Conservation (phyloP, 129 eudicot species). For the Escallonia herrerae region DNA sequence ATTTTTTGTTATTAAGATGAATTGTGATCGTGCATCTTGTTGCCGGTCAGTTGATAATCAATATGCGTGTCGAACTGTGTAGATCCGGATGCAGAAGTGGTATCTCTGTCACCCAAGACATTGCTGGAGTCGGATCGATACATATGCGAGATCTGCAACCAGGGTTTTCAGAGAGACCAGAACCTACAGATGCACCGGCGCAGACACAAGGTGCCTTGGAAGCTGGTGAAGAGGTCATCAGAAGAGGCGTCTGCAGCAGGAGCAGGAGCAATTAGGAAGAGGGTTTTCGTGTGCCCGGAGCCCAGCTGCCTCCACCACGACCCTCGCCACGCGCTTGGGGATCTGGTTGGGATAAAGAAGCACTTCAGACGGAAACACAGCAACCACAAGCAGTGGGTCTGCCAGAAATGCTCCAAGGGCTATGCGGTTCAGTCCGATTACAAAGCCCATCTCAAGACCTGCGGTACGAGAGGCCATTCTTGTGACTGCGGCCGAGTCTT, state of each 20-base stretch:
- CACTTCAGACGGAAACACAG: constrained; percentile 69
- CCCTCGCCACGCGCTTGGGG: constrained; percentile 75
- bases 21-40: not conserved
- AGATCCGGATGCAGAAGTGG: constrained; percentile 95
- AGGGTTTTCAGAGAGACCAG: constrained; percentile 74
- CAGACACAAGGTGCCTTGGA: constrained; percentile 85
- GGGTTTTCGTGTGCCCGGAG: constrained; percentile 80
- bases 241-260: constrained; percentile 24
- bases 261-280: constrained; percentile 17
- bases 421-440: constrained; percentile 86
- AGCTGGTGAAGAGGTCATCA: constrained; percentile 46
- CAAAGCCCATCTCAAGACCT: constrained; percentile 75
- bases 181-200: constrained; percentile 80
- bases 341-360: constrained; percentile 72
- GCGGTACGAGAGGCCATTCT: constrained; percentile 85
- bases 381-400: constrained; percentile 73
- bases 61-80: not conserved
- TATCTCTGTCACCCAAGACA: constrained; percentile 63
- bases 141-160: constrained; percentile 80
- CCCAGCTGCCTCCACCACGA: constrained; percentile 74
- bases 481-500: constrained; percentile 84
- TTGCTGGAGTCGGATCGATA: constrained; percentile 70
- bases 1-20: too few relatives aligned
- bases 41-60: not conserved
- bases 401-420: constrained; percentile 65